These are phyloP conservation scores for Neurospora discreta DNA, from an alignment of 495 filamentous ascomycete species.

Conservation along the genomic window DNA sequence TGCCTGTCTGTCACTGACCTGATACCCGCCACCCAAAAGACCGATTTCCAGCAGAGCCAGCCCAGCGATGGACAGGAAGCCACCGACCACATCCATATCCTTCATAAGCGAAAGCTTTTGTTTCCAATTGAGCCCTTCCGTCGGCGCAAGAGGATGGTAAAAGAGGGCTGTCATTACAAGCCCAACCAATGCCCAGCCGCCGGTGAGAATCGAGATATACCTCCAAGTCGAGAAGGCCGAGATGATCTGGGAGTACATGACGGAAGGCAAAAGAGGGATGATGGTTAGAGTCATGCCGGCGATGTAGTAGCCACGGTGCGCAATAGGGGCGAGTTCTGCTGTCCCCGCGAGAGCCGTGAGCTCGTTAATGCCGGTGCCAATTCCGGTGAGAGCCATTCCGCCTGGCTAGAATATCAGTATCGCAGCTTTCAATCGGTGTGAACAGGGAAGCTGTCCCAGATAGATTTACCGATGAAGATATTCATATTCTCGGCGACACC, in stretches of 20 bases:
- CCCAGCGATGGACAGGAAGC: conserved; percentile 53
- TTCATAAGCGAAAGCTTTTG: conserved; percentile 39
- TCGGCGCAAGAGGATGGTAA: conserved; percentile 55
- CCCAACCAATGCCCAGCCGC: conserved; percentile 50
- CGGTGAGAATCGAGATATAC: conserved; percentile 50
- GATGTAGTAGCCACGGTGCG: conserved; percentile 58
- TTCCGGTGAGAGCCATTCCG: conserved; percentile 10
- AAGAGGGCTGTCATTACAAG: conserved; percentile 50
- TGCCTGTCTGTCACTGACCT: conserved; percentile 13
- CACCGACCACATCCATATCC: conserved; percentile 56
- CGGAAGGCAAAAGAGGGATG: conserved; percentile 55
- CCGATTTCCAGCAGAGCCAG: conserved; percentile 56
- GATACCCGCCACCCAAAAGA: conserved; percentile 59
- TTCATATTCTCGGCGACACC: conserved; percentile 57
- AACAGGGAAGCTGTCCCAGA: too few relatives aligned
- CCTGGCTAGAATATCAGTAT: conserved; percentile 9
- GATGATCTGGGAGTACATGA: conserved; percentile 61
- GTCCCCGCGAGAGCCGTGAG: conserved; percentile 36
- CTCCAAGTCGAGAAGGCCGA: conserved; percentile 49
- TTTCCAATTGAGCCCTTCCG: conserved; percentile 40
- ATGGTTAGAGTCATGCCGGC: conserved; percentile 57
- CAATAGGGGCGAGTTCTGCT: conserved; percentile 57
- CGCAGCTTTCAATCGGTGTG: too few relatives aligned
- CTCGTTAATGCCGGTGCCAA: conserved; percentile 11
- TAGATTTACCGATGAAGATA: conserved; percentile 49